Conservation (phyloP, 2,329 filamentous ascomycete genomes). For the Exophiala sideris region DNA sequence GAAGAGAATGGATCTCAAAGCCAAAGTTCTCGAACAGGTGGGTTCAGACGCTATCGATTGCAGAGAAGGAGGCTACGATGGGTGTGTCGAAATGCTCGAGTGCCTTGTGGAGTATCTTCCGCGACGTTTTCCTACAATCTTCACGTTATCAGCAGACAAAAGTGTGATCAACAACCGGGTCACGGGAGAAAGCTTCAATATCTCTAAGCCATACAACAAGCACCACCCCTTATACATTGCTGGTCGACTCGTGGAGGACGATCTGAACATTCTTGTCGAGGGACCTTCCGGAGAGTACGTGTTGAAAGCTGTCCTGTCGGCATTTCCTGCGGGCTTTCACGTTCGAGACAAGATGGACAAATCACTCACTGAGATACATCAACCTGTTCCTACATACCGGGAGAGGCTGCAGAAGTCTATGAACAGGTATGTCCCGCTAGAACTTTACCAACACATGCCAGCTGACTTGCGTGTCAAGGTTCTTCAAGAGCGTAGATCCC, state of each 20-base stretch:
- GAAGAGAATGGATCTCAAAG: not conserved
- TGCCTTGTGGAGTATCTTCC: not conserved
- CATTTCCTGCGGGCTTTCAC: constrained; percentile 15
- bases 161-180: not conserved
- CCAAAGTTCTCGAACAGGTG: not conserved
- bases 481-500: not conserved
- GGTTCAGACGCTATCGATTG: not conserved
- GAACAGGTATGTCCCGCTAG: not conserved
- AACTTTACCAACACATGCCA: no score
- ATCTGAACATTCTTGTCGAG: not conserved
- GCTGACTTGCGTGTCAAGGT: not conserved
- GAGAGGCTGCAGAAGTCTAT: constrained; percentile 5
- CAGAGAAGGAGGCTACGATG: not conserved
- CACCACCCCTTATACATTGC: not conserved
- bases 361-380: constrained; percentile 27
- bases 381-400: constrained; percentile 22
- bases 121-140: not conserved
- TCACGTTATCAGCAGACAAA: not conserved
- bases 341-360: constrained; percentile 10
- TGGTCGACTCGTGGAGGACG: not conserved
- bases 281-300: constrained; percentile 5
- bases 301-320: constrained; percentile 16
- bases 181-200: not conserved
- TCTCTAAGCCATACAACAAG: not conserved
- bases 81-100: not conserved